Evolutionary conservation across 306 rosid species (phyloP).

Genomic region (Quercus dentata): DNA sequence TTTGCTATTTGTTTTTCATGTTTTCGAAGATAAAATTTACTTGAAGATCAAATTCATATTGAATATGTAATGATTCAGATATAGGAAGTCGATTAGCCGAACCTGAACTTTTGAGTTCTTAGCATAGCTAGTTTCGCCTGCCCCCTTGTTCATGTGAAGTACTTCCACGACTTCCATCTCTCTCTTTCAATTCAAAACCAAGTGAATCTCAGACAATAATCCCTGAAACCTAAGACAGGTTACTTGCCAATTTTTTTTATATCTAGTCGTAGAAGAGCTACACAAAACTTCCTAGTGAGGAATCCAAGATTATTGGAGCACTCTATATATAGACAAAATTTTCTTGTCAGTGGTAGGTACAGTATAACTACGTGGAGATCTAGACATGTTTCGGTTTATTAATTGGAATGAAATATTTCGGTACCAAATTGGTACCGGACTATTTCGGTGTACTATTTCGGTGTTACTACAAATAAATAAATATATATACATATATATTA

Average conservation of each 20-base stretch:
- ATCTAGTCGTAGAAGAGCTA: no score
- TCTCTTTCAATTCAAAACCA: neutral
- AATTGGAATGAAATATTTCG: no score
- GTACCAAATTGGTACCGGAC: accelerated
- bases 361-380: no score
- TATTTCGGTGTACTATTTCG: accelerated
- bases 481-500: no score
- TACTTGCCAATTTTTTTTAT: no score
- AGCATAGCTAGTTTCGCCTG: conserved; percentile 65
- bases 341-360: no score
- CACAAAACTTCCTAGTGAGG: no score
- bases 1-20: neutral
- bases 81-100: neutral
- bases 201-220: neutral
- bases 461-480: no score
- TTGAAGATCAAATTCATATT: neutral
- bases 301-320: no score
- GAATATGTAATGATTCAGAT: neutral
- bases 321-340: no score
- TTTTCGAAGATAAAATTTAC: neutral
- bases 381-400: accelerated
- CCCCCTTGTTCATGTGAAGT: conserved; percentile 76
- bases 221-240: neutral
- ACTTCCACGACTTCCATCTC: conserved; percentile 47
- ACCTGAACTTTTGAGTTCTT: conserved; percentile 73